phyloP scores from a whole-genome alignment of 2,329 filamentous ascomycete genomes.

The Alternaria tenuissima region DNA sequence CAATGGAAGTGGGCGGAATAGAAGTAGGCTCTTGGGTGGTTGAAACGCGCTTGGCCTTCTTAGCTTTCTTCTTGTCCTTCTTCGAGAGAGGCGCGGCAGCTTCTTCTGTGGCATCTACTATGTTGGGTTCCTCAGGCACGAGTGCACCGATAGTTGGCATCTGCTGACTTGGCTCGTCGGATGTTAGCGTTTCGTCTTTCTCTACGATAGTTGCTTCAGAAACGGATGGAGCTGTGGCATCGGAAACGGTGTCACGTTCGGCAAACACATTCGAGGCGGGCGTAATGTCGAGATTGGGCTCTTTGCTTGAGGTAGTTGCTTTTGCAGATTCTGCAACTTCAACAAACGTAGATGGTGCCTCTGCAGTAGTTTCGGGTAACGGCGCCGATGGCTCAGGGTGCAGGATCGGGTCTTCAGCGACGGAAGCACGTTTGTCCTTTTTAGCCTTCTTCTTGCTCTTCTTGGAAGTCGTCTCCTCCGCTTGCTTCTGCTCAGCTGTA shows the following conservation, averaged over 20 bases:
- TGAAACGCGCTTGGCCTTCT: constrained; percentile 29
- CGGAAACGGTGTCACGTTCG: background rate
- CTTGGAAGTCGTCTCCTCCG: constrained; percentile 21
- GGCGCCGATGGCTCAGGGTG: background rate
- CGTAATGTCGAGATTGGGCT: background rate
- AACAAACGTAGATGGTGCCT: background rate
- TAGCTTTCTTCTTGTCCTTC: constrained; percentile 31
- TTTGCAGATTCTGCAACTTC: background rate
- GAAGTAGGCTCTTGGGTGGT: constrained; percentile 14
- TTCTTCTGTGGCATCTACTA: constrained; percentile 1
- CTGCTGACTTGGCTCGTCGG: background rate
- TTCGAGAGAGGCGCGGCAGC: constrained; percentile 17
- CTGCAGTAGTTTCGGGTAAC: background rate
- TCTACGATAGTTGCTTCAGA: background rate
- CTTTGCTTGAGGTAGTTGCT: background rate
- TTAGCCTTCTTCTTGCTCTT: constrained; percentile 35
- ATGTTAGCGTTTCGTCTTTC: background rate
- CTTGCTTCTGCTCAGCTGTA: constrained; percentile 9
- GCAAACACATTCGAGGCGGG: background rate
- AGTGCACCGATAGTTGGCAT: background rate
- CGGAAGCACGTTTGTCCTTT: constrained; percentile 25
- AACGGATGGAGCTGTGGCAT: background rate
- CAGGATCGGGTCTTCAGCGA: constrained; percentile 10
- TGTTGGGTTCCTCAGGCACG: background rate
- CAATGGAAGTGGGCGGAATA: constrained; percentile 6